Percentiles rank a stretch among this genome's conserved stretches.
Conservation (phyloP, 1,284 basidiomycete species). For the Xanthoconium separans region DNA sequence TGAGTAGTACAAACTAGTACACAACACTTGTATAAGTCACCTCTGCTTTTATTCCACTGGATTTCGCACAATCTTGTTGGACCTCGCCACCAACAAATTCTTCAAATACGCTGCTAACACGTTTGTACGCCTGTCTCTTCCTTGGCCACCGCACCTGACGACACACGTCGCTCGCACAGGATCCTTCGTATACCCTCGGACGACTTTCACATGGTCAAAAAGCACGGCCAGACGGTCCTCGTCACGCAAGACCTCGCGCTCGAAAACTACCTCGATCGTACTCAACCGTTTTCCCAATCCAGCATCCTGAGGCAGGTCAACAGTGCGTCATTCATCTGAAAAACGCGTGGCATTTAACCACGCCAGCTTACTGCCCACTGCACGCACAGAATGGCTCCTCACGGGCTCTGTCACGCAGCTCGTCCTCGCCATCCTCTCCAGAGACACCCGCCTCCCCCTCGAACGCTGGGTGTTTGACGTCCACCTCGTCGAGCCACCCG, state of each 20-base stretch:
- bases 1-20: no score
- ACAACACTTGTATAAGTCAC: no score
- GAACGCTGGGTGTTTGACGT: conserved; percentile 99
- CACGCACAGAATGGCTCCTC: conserved; percentile 82
- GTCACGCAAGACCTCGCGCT: conserved; percentile 92
- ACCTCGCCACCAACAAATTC: conserved; percentile 75
- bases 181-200: no score
- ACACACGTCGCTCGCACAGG: neutral
- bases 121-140: conserved; percentile 45
- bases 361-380: neutral
- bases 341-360: neutral
- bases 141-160: neutral
- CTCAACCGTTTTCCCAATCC: conserved; percentile 29
- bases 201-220: conserved; percentile 99
- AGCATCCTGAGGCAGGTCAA: conserved; percentile 91
- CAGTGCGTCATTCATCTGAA: conserved; percentile 59
- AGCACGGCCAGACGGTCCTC: conserved; percentile 95
- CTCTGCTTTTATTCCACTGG: no score
- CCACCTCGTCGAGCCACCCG: conserved; percentile 67
- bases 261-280: conserved; percentile 82
- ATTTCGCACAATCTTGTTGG: no score
- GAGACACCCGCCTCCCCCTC: conserved; percentile 87
- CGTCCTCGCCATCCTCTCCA: conserved; percentile 94
- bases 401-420: conserved; percentile 88
- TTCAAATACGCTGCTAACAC: conserved; percentile 98